A percentile compares a stretch with the other conserved stretches of the same genome.
Conservation (phyloP, 305 asterid species). For the Petunia hybrid region DNA sequence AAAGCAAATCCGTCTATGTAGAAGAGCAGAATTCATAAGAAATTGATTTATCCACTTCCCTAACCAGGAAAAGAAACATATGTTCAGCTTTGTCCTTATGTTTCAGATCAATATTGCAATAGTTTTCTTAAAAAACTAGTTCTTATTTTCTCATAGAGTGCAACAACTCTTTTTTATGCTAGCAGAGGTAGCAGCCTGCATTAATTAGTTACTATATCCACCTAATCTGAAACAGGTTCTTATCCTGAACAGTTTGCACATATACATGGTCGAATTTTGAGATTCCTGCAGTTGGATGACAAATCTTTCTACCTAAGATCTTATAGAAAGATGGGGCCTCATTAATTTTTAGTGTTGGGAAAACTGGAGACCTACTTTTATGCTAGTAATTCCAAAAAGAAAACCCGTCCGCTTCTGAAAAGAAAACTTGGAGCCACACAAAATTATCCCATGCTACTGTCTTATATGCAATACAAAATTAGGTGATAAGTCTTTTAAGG, state of each 20-base stretch:
- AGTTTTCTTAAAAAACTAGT: not conserved
- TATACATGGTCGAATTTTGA: not conserved
- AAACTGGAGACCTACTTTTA: not conserved
- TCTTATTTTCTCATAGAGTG: not conserved
- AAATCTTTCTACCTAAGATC: not conserved
- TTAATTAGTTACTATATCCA: not conserved
- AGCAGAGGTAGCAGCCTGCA: not conserved
- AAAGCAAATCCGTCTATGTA: not conserved
- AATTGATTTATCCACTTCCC: not conserved
- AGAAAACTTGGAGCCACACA: conserved; percentile 17
- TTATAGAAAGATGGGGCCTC: not conserved
- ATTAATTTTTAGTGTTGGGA: not conserved
- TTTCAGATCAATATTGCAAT: not conserved
- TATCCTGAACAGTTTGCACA: not conserved
- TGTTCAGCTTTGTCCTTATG: not conserved
- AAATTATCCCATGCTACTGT: not conserved
- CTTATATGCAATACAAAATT: not conserved
- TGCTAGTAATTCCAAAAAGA: not conserved
- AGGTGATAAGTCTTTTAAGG: conserved; percentile 4
- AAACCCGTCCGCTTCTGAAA: not conserved
- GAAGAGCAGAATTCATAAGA: not conserved
- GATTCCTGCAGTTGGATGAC: not conserved
- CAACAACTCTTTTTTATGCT: not conserved
- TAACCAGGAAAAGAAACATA: not conserved
- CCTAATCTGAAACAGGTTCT: not conserved